Conservation (phyloP, 1,139 yeast genomes). For the Pichia sp. region DNA sequence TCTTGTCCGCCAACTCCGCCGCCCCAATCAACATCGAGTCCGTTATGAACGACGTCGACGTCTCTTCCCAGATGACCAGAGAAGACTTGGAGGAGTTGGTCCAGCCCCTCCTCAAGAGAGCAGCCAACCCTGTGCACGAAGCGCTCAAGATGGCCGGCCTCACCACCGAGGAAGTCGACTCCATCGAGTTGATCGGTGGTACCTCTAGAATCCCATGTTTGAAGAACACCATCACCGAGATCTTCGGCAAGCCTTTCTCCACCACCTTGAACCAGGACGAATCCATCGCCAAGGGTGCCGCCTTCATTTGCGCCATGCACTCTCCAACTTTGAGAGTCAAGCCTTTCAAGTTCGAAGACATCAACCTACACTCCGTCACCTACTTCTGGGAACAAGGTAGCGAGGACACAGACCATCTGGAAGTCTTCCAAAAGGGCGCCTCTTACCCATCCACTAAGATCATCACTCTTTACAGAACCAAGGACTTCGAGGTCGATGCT, state of each 20-base stretch:
- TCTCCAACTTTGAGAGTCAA: constrained; percentile 98
- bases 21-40: constrained; percentile 97
- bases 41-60: constrained; percentile 96
- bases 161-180: constrained; percentile 69
- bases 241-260: constrained; percentile 83
- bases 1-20: constrained; percentile 87
- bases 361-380: constrained; percentile 87
- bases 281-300: constrained; percentile 98
- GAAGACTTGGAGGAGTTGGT: constrained; percentile 90
- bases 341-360: constrained; percentile 97
- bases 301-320: constrained; percentile 98
- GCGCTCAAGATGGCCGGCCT: constrained; percentile 83
- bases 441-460: constrained; percentile 92
- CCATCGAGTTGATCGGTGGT: constrained; percentile 96
- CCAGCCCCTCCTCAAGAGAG: constrained; percentile 72
- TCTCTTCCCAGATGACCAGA: constrained; percentile 82
- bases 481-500: constrained; percentile 84
- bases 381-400: constrained; percentile 94
- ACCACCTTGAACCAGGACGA: constrained; percentile 98
- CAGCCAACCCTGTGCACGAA: constrained; percentile 69
- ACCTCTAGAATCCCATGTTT: constrained; percentile 95
- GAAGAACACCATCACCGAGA: constrained; percentile 73
- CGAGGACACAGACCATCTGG: constrained; percentile 88
- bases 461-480: constrained; percentile 87
- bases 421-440: constrained; percentile 95